Evolutionary conservation across 164 flowering plant genomes (phyloP), one percentile per base, ranked within the genome.

Genomic region (Magnolia officinalis): DNA sequence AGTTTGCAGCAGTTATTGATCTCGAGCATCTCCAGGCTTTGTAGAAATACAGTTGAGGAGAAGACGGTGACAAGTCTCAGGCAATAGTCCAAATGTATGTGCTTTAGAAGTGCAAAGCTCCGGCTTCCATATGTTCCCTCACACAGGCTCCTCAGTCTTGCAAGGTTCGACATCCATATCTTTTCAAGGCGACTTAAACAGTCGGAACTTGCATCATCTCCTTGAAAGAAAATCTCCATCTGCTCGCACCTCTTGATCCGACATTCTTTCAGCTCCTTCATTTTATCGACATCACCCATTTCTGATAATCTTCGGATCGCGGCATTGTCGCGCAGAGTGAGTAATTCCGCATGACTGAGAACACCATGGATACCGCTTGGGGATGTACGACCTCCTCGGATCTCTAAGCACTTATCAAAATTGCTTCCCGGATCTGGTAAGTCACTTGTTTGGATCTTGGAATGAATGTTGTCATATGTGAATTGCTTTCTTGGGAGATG

Each of bases 21-120:
- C 31, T 68, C 71, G 31, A 68, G 71, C 4, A n/a, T 68, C 24
- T 68, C 71, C 6, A 68, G 50, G 49, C 71, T 68, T 1, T 4
- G 45, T 18, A 68, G 20, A 3, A 11, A 31, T 37, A 31, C 71
- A 68, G 7, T n/a, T 31, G 71, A 29, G 21, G 71, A 26, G 71
- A 68, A 68, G 49, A 68, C 19, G 14, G 71, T 68, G 9, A 68
- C 71, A 4, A 68, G 71, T 37, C 13, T 68, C n/a, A 49, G 51
- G 50, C 71, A 68, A 50, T 5, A 68, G 26, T 68, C 49, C 8
- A 68, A 8, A n/a, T 68, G 31, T 13, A 68, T 16, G 6, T 68
- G 1, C 50, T 29, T 68, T 50, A 68, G 31, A 50, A 37, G n/a
- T 4, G 50, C 18, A 29, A 68, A 68, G 50, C 71, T 68, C n/a